Conservation (phyloP, 148 eudicot species). For the Chenopodium berlandieri region DNA sequence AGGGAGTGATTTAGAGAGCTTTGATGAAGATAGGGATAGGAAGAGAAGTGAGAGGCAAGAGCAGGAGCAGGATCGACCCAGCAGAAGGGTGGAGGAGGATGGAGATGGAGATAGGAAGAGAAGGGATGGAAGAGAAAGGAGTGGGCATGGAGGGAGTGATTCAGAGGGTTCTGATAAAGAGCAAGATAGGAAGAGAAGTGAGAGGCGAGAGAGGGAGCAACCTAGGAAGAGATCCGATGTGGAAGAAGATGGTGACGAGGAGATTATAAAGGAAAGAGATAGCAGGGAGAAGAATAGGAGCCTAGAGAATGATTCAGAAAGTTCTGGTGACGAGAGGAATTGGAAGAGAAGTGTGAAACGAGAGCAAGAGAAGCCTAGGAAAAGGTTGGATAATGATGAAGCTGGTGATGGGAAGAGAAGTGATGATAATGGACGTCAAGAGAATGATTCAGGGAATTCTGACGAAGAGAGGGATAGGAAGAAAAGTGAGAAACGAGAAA, state of each 20-base stretch:
- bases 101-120: background rate
- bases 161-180: conserved; percentile 13
- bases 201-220: background rate
- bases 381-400: conserved; percentile 5
- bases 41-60: background rate
- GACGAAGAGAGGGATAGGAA: background rate
- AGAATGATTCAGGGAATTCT: conserved; percentile 12
- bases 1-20: background rate
- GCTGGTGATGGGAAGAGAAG: background rate
- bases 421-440: background rate
- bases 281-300: no score
- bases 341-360: background rate
- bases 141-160: background rate
- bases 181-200: background rate
- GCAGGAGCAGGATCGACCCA: background rate
- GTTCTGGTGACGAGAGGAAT: background rate
- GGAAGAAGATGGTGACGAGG: background rate
- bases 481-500: background rate
- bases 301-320: background rate
- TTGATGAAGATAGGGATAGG: conserved; percentile 2
- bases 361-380: background rate
- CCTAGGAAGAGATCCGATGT: background rate
- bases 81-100: background rate
- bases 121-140: conserved; percentile 1
- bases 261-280: background rate